A percentile compares a stretch with the other conserved stretches of the same genome.
Conservation (phyloP, 31 red algal species). For the Porphyra umbilicalis region DNA sequence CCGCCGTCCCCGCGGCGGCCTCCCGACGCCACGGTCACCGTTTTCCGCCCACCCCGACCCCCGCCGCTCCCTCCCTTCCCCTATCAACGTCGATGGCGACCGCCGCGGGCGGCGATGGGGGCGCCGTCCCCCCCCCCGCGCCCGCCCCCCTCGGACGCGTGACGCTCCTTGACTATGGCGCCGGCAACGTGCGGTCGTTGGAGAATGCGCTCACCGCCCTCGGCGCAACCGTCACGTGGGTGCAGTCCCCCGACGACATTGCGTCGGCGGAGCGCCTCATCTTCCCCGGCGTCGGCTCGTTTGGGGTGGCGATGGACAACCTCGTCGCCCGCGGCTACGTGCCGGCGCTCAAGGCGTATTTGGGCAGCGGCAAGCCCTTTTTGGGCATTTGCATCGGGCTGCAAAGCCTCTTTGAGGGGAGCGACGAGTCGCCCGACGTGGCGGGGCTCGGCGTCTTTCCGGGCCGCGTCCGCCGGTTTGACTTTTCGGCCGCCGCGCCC, state of each 20-base stretch:
- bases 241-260: slow-evolving; percentile 31
- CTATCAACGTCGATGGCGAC: background rate
- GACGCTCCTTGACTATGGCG: slow-evolving; percentile 80
- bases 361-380: slow-evolving; percentile 43
- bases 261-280: slow-evolving; percentile 29
- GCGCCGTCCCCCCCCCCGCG: background rate
- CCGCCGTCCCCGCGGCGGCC: background rate
- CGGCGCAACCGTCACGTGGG: slow-evolving; percentile 28
- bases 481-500: background rate
- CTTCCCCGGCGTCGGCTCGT: slow-evolving; percentile 78
- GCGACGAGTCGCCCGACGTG: slow-evolving; percentile 49
- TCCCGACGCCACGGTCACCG: background rate
- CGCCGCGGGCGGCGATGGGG: background rate
- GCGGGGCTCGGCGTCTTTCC: slow-evolving; percentile 48
- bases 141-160: background rate
- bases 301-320: slow-evolving; percentile 66
- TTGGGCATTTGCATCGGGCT: slow-evolving; percentile 83
- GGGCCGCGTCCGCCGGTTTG: slow-evolving; percentile 41
- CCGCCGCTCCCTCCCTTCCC: no score
- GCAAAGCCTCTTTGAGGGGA: slow-evolving; percentile 49
- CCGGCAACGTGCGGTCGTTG: slow-evolving; percentile 73
- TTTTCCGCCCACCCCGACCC: background rate
- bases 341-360: slow-evolving; percentile 22
- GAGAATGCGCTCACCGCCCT: slow-evolving; percentile 60
- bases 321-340: slow-evolving; percentile 34